Conservation (phyloP, 1,139 yeast genomes). For the Scheffersomyces quercinus region DNA sequence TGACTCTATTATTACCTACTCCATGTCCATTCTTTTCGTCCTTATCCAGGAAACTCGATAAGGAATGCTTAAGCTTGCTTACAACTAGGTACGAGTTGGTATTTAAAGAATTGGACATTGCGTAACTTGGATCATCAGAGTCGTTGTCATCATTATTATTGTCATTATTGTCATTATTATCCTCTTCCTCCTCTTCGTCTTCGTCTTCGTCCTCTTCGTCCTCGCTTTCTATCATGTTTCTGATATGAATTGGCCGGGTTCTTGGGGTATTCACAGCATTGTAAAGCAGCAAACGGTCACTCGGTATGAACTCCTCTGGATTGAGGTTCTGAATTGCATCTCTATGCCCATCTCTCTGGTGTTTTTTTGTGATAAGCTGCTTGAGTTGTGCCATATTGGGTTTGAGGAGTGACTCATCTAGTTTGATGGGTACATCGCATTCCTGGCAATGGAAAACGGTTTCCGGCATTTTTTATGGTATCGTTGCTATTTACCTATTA, state of each 20-base stretch:
- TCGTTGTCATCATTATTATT: not conserved
- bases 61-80: slow-evolving; percentile 17
- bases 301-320: slow-evolving; percentile 33
- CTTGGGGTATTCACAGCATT: slow-evolving; percentile 15
- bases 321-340: slow-evolving; percentile 17
- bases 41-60: slow-evolving; percentile 2
- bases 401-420: slow-evolving; percentile 31
- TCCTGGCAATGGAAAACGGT: slow-evolving; percentile 29
- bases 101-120: slow-evolving; percentile 15
- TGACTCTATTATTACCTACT: too few relatives aligned
- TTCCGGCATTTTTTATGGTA: slow-evolving; percentile 5
- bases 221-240: slow-evolving; percentile 16
- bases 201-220: slow-evolving; percentile 19
- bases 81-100: slow-evolving; percentile 37
- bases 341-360: slow-evolving; percentile 12
- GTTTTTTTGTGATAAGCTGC: slow-evolving; percentile 25
- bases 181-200: slow-evolving; percentile 12
- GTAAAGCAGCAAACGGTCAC: slow-evolving; percentile 31
- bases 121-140: not conserved
- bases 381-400: slow-evolving; percentile 36
- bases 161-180: slow-evolving; percentile 1
- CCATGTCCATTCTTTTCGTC: slow-evolving; percentile 3
- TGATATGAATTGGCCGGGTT: slow-evolving; percentile 17
- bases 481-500: not conserved
- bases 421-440: slow-evolving; percentile 31